Conservation (phyloP, 2,329 filamentous ascomycete species). For the Teratosphaeria viscida region DNA sequence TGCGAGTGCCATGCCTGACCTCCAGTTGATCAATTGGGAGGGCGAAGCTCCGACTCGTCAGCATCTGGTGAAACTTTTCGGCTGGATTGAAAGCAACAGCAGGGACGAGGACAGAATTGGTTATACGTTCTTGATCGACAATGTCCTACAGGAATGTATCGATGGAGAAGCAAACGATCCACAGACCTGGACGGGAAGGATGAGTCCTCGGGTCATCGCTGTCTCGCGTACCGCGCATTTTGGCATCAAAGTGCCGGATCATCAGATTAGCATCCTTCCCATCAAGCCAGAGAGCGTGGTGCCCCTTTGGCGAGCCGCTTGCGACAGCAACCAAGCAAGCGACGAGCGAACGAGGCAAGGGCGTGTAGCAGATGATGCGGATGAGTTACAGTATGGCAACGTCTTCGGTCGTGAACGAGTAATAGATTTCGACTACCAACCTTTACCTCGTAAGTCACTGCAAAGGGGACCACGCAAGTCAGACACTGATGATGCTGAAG, state of each 20-base stretch:
- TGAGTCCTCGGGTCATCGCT: neutral
- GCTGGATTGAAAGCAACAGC: neutral
- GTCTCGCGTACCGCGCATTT: neutral
- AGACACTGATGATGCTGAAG: neutral
- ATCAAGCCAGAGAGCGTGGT: neutral
- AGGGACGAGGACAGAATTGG: neutral
- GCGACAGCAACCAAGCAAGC: neutral
- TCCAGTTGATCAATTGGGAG: neutral
- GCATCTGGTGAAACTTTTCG: neutral
- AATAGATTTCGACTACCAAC: neutral
- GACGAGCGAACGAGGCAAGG: neutral
- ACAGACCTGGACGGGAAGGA: neutral
- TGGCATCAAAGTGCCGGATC: neutral
- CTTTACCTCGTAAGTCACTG: neutral
- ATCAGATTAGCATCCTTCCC: neutral
- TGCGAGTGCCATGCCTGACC: neutral
- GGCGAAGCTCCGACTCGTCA: neutral
- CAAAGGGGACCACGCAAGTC: neutral
- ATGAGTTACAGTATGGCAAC: neutral
- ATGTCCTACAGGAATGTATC: neutral
- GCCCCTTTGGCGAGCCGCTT: neutral
- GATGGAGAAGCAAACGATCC: neutral
- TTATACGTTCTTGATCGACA: neutral
- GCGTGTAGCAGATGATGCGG: neutral
- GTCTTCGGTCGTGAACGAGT: neutral